Percentiles rank a stretch among this genome's conserved stretches.
phyloP scores from a whole-genome alignment of 768 basidiomycete genomes.

The Trametes sanguinea region DNA sequence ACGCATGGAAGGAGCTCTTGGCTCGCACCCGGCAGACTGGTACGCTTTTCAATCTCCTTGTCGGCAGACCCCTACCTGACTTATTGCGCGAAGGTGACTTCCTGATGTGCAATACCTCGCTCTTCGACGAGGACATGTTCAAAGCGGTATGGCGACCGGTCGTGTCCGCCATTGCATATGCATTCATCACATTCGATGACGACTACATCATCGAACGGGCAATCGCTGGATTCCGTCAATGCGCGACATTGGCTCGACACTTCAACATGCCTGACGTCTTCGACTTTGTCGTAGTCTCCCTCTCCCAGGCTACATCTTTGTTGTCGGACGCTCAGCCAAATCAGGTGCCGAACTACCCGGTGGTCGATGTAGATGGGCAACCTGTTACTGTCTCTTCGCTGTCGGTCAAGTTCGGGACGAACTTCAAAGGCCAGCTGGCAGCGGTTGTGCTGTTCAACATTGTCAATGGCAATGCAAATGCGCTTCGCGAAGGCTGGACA shows the following conservation, averaged over 20 bases:
- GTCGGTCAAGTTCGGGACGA: conserved; percentile 92
- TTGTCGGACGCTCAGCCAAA: conserved; percentile 71
- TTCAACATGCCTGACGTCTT: conserved; percentile 94
- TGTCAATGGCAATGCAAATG: conserved; percentile 93
- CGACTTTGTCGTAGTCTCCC: conserved; percentile 91
- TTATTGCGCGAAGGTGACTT: conserved; percentile 48
- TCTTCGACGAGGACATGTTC: conserved; percentile 94
- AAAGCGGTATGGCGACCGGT: conserved; percentile 89
- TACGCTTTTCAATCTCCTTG: conserved; percentile 34
- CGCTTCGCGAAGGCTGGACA: conserved; percentile 93
- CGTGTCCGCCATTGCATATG: conserved; percentile 92
- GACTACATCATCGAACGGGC: conserved; percentile 95
- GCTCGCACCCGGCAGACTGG: conserved; percentile 80
- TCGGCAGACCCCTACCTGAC: background rate
- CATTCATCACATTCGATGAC: conserved; percentile 95
- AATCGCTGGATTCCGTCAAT: conserved; percentile 95
- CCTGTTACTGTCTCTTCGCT: conserved; percentile 88
- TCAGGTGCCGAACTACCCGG: conserved; percentile 80
- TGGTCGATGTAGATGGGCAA: conserved; percentile 88
- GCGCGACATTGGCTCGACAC: conserved; percentile 87
- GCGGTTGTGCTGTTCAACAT: conserved; percentile 98
- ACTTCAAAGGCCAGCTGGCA: conserved; percentile 93
- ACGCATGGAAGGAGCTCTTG: conserved; percentile 97
- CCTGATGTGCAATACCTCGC: conserved; percentile 75
- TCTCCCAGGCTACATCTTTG: conserved; percentile 90